Base-by-base conservation (phyloP, 2,329 filamentous ascomycete species). In the Reticulascus tulasneorum region DNA sequence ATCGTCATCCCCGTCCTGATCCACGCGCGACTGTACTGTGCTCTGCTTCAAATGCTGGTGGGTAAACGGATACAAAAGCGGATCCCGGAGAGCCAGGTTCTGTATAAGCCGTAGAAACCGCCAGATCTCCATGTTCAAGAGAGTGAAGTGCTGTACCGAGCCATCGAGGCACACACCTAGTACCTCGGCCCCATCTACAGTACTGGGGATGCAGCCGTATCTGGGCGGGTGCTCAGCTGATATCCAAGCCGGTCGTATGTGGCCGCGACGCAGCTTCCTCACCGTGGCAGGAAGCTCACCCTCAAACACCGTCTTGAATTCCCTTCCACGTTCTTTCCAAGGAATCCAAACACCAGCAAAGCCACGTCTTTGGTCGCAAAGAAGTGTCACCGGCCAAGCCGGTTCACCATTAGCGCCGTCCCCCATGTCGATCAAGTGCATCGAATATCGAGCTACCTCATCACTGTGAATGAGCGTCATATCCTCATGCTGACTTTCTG, bases 91-190 rank as follows among this genome's bases (percentile, higher is more conserved):
- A 19, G 77, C 79, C 30, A 94, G 55, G 40, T 84, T 82, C 51
- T 94, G 82, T 2, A 96, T 54, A 44, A 91, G 79, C 38, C 74
- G 73, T 6, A 97, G 67, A 5, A 94, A 66, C 7, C 72, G 70
- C 77, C 83, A 85, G 7, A 82, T 73, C 3, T 74, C 59, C 13
- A 73, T 51, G 9, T 71, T 64, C 1, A 97, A 62, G 11, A 90
- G 62, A 1, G 75, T 75, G 48, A 96, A 83, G 37, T 84, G 76
- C 44, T 77, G 77, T 17, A 90, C 51, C 1, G 81, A 78, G 2
- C 86, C 86, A 50, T 86, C 79, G 22, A 88, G 70, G 7, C 75
- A 76, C 7, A 82, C 67, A 2, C 84, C 86, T 22, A 90, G 55
- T 38, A 79, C 62, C 42, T 79, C 75, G 5, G 64, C 60, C 7